phyloP scores from a whole-genome alignment of 1,284 basidiomycete genomes.

The Ceratobasidium papillatum region DNA sequence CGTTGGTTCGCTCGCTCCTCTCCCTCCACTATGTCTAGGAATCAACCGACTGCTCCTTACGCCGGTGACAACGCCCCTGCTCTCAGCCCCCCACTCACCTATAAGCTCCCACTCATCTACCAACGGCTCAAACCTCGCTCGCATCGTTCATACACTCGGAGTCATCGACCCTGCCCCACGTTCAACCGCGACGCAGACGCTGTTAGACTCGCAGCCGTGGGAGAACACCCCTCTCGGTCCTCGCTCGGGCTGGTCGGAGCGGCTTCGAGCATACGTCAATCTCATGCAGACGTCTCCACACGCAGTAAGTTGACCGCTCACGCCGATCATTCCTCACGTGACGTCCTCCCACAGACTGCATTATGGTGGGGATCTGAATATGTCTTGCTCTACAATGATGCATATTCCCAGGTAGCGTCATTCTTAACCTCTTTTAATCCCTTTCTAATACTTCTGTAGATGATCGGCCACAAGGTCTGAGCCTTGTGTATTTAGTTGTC shows the following conservation, averaged over 20 bases:
- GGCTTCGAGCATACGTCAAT: slow-evolving; percentile 38
- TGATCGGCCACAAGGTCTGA: slow-evolving; percentile 37
- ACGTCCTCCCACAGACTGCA: slow-evolving; percentile 27
- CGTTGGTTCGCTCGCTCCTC: slow-evolving; percentile 6
- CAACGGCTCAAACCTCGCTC: not conserved
- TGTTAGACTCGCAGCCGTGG: slow-evolving; percentile 36
- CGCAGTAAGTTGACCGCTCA: slow-evolving; percentile 17
- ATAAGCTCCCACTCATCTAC: not conserved
- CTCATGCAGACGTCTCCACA: slow-evolving; percentile 39
- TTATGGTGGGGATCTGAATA: slow-evolving; percentile 44
- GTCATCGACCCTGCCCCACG: slow-evolving; percentile 9
- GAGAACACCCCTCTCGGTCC: slow-evolving; percentile 36
- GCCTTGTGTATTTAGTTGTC: not conserved
- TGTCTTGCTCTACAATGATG: slow-evolving; percentile 43
- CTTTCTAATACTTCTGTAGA: not conserved
- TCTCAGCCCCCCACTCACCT: not conserved
- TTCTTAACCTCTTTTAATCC: not conserved
- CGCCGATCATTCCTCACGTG: slow-evolving; percentile 21
- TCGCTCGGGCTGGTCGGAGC: slow-evolving; percentile 38
- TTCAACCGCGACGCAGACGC: slow-evolving; percentile 13
- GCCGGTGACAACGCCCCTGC: slow-evolving; percentile 9
- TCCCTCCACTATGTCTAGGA: not conserved
- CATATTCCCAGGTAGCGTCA: slow-evolving; percentile 29
- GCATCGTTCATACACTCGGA: slow-evolving; percentile 5
- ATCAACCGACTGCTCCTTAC: not conserved